These are phyloP conservation scores for Pichia scutulata DNA, from an alignment of 805 yeast genomes.

Conservation along the genomic window DNA sequence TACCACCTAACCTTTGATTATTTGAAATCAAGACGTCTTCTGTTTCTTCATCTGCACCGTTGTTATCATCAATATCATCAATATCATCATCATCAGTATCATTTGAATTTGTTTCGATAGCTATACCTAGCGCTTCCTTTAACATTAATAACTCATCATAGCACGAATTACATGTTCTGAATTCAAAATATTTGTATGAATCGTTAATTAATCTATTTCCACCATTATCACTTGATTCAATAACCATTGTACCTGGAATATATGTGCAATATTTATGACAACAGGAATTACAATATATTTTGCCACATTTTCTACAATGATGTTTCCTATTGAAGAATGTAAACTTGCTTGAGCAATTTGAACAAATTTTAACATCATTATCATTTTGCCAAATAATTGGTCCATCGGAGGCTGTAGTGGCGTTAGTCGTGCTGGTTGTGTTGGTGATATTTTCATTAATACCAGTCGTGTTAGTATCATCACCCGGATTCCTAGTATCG, in stretches of 20 bases:
- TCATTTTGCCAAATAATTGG: conserved; percentile 64
- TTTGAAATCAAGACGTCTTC: background rate
- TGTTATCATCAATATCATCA: background rate
- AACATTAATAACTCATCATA: conserved; percentile 51
- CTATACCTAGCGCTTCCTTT: conserved; percentile 32
- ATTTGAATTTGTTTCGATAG: background rate
- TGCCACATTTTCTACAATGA: conserved; percentile 79
- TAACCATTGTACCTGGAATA: conserved; percentile 52
- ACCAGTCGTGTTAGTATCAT: background rate
- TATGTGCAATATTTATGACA: conserved; percentile 46
- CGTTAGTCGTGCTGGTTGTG: background rate
- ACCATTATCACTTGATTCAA: conserved; percentile 28
- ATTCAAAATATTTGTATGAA: conserved; percentile 41
- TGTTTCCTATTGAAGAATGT: conserved; percentile 65
- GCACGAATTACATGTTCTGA: conserved; percentile 72
- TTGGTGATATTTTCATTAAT: background rate
- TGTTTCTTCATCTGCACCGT: background rate
- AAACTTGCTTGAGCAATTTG: conserved; percentile 45
- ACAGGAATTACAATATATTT: conserved; percentile 67
- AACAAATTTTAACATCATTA: conserved; percentile 42
- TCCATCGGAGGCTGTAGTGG: background rate
- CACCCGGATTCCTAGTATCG: background rate
- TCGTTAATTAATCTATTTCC: conserved; percentile 8
- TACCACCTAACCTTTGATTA: background rate
- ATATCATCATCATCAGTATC: background rate